Percentiles rank a stretch among this genome's conserved stretches.
phyloP scores from a whole-genome alignment of 495 filamentous ascomycete genomes.

The Neurospora hispaniola region DNA sequence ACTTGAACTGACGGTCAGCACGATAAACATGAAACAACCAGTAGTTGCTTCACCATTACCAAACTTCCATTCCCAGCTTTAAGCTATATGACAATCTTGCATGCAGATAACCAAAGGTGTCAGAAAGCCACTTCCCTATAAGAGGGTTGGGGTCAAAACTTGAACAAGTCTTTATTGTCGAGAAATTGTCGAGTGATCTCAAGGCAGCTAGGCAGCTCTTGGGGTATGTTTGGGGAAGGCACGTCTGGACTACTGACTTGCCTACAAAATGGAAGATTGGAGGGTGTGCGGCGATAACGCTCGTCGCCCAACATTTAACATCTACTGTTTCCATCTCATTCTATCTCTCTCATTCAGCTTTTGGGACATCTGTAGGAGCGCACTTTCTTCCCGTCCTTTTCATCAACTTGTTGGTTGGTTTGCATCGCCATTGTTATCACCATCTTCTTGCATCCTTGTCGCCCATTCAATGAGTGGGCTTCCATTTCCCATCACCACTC shows the following conservation, averaged over 20 bases:
- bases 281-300: no score
- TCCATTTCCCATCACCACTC: not conserved
- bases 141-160: not conserved
- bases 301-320: not conserved
- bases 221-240: not conserved
- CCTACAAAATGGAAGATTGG: not conserved
- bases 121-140: not conserved
- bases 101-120: not conserved
- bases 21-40: not conserved
- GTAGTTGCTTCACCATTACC: not conserved
- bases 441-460: not conserved
- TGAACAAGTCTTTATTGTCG: not conserved
- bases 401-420: constrained; percentile 2
- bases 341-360: no score
- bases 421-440: constrained; percentile 28
- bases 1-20: not conserved
- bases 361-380: no score
- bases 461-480: not conserved
- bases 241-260: not conserved
- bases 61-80: not conserved
- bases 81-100: not conserved
- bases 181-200: not conserved
- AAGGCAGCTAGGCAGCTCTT: not conserved
- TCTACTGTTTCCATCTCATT: not conserved
- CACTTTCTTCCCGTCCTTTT: not conserved